These are phyloP conservation scores for Colletotrichum cuscutae DNA, from an alignment of 2,329 filamentous ascomycete genomes.

Conservation along the genomic window DNA sequence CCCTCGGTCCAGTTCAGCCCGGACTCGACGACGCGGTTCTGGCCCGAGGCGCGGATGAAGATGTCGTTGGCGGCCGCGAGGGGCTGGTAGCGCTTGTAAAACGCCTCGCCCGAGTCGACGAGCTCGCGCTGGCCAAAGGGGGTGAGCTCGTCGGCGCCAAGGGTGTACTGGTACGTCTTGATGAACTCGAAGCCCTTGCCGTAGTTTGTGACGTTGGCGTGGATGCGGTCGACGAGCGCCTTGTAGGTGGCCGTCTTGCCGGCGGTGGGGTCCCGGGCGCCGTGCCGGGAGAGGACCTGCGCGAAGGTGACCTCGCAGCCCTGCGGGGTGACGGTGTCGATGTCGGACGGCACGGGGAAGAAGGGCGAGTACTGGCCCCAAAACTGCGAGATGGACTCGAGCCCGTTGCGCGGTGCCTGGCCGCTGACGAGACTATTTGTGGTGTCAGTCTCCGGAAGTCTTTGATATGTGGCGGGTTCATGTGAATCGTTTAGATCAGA, in stretches of 20 bases:
- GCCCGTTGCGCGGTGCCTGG: slow-evolving; percentile 11
- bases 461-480: not conserved
- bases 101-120: slow-evolving; percentile 79
- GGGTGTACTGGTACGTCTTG: slow-evolving; percentile 73
- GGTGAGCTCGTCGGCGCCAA: slow-evolving; percentile 77
- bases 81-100: slow-evolving; percentile 76
- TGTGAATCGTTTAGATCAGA: too few species aligned
- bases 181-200: slow-evolving; percentile 76
- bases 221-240: slow-evolving; percentile 72
- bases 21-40: slow-evolving; percentile 78
- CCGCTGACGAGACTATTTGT: slow-evolving; percentile 28
- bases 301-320: slow-evolving; percentile 83
- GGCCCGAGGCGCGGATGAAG: slow-evolving; percentile 78
- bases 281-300: slow-evolving; percentile 85
- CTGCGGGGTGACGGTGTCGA: slow-evolving; percentile 68
- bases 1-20: slow-evolving; percentile 81
- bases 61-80: slow-evolving; percentile 69
- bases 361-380: slow-evolving; percentile 94
- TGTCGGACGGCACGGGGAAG: slow-evolving; percentile 77
- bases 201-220: slow-evolving; percentile 66
- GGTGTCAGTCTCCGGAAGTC: not conserved
- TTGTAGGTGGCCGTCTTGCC: slow-evolving; percentile 74
- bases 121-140: slow-evolving; percentile 74
- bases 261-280: slow-evolving; percentile 81
- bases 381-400: slow-evolving; percentile 62